Conservation (phyloP, 331 rosid genomes). For the Stylosanthes scabra region DNA sequence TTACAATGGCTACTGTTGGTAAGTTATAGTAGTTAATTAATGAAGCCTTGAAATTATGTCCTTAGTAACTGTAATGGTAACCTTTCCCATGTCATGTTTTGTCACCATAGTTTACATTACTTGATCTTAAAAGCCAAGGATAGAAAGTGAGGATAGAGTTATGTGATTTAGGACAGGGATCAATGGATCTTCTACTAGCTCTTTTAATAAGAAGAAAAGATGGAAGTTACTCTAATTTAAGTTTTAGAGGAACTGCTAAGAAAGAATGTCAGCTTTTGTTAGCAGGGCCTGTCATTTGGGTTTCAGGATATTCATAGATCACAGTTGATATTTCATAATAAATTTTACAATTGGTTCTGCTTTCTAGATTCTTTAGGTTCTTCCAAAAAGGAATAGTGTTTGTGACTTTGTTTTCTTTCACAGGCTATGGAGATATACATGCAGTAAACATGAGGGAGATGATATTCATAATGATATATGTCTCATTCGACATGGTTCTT, state of each 20-base stretch:
- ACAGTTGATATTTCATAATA: not conserved
- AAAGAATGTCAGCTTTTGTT: conserved; percentile 2
- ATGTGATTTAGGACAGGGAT: not conserved
- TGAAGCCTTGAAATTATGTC: not conserved
- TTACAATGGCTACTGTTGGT: conserved; percentile 99
- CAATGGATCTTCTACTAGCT: not conserved
- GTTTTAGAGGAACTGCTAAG: not conserved
- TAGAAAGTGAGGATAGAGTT: not conserved
- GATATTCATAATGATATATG: conserved; percentile 93
- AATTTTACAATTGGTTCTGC: not conserved
- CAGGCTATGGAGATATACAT: conserved; percentile 99
- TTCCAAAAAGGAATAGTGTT: conserved; percentile 25
- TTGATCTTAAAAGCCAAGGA: not conserved
- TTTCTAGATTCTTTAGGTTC: conserved; percentile 11
- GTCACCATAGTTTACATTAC: not conserved
- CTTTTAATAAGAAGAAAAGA: not conserved
- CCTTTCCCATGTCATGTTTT: conserved; percentile 16
- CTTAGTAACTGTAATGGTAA: not conserved
- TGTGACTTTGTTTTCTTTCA: conserved; percentile 38
- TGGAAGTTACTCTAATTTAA: not conserved
- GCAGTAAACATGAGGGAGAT: conserved; percentile 97
- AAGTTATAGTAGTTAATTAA: conserved; percentile 31
- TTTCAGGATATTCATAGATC: conserved; percentile 10
- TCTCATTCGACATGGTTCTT: conserved; percentile 94
- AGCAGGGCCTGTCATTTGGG: conserved; percentile 6